Base-by-base conservation (phyloP, 2,329 filamentous ascomycete species). In the Penicillium decumbens region DNA sequence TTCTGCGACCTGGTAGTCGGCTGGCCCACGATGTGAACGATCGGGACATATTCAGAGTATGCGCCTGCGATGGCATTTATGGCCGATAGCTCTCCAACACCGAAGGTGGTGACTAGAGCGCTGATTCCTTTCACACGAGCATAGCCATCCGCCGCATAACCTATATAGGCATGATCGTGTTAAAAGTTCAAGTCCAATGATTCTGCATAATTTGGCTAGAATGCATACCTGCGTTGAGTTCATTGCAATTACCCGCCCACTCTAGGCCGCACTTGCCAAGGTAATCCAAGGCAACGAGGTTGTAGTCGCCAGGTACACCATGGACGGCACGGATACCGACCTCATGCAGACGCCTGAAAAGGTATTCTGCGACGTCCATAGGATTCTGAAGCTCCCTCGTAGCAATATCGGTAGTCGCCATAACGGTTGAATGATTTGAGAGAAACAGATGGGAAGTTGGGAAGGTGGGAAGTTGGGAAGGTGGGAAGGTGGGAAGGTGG, bases 121-220 rank as follows among this genome's bases (percentile, higher is more conserved):
- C 79, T 78, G 29, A 89, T 82, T 38, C 85, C 83, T 49, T 85
- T 86, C 51, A 88, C 78, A 55, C 87, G 80, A 48, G 85, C 85
- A 65, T 90, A 90, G 23, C 87, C 87, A 71, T 90, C 87, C n/a
- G 87, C 85, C 25, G 87, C 86, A 62, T 90, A 90, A 15, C 83
- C 85, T 70, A 43, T 20, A 18, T 18, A 18, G 15, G 2, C 2
- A 6, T 10, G 50, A 28, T 27, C 20, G 12, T 20, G 13, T 18
- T 44, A 15, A 37, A 29, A 39, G 37, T 10, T 12, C 27, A 24
- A 24, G 18, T 12, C 28, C 13, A 13, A 3, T 28, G 15, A 5
- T 6, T 12, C 1, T 23, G 2, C 1, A n/a, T 9, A 37, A 13
- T 28, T 40, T 8, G 20, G 3, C 4, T 15, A 30, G 7, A 28